phyloP scores from a whole-genome alignment of 129 eudicot species.

The Pseudognaphalium luteoalbum region DNA sequence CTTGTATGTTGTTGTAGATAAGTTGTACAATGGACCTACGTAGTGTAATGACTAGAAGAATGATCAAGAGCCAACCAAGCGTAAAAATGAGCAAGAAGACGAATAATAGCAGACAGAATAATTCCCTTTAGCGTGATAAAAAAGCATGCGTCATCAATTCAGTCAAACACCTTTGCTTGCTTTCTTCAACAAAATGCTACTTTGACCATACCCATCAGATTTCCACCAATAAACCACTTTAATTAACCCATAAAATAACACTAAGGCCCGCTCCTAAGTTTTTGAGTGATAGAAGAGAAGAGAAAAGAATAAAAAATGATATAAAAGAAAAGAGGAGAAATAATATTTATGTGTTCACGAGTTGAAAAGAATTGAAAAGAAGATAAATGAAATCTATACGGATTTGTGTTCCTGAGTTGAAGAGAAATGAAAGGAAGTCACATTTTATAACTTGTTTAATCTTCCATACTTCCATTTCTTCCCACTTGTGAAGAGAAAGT shows the following conservation, averaged over 20 bases:
- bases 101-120: conserved; percentile 17
- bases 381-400: too few species aligned
- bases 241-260: background rate
- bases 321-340: too few species aligned
- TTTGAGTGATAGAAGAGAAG: too few species aligned
- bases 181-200: conserved; percentile 18
- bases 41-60: background rate
- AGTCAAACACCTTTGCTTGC: conserved; percentile 12
- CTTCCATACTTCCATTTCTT: too few species aligned
- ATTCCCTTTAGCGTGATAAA: conserved; percentile 38
- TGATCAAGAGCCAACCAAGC: conserved; percentile 5
- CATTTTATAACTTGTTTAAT: too few species aligned
- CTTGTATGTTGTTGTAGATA: background rate
- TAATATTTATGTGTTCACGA: too few species aligned
- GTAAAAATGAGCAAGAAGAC: background rate
- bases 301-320: too few species aligned
- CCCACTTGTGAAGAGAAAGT: too few species aligned
- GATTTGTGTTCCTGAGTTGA: too few species aligned
- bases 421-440: too few species aligned
- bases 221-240: background rate
- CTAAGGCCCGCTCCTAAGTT: too few species aligned
- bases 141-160: conserved; percentile 33
- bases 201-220: conserved; percentile 27
- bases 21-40: conserved; percentile 4
- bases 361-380: too few species aligned